Evolutionary conservation across 2,329 filamentous ascomycete species (phyloP).

Genomic region (Pestalotiopsis fici): DNA sequence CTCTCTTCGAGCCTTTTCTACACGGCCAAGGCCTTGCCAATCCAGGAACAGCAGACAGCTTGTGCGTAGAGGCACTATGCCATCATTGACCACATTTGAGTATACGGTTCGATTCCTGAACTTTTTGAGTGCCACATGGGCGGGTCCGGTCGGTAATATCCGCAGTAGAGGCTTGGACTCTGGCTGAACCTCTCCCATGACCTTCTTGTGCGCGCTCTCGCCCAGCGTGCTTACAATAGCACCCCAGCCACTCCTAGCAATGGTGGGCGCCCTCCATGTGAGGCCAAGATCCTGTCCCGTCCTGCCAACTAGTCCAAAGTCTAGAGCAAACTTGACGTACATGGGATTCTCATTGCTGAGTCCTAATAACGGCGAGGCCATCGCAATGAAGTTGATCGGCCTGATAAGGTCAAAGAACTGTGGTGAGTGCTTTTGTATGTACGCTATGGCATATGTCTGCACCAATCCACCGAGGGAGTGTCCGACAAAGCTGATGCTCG

Average conservation of each 20-base stretch:
- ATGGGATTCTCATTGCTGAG: slow-evolving; percentile 96
- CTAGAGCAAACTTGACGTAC: slow-evolving; percentile 94
- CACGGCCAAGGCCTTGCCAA: slow-evolving; percentile 90
- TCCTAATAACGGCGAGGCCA: slow-evolving; percentile 86
- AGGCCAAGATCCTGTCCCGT: slow-evolving; percentile 94
- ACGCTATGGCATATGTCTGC: slow-evolving; percentile 92
- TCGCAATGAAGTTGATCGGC: slow-evolving; percentile 85
- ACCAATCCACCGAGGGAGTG: slow-evolving; percentile 89
- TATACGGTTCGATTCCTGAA: slow-evolving; percentile 92
- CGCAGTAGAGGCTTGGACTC: slow-evolving; percentile 86
- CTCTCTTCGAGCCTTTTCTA: slow-evolving; percentile 91
- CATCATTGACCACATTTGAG: slow-evolving; percentile 96
- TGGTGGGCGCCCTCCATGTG: slow-evolving; percentile 88
- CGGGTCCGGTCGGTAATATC: slow-evolving; percentile 88
- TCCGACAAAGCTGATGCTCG: slow-evolving; percentile 91
- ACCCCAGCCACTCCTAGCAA: slow-evolving; percentile 84
- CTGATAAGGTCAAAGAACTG: slow-evolving; percentile 84
- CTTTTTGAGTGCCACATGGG: slow-evolving; percentile 81
- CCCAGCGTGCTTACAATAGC: slow-evolving; percentile 82
- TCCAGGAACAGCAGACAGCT: slow-evolving; percentile 96
- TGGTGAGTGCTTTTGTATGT: slow-evolving; percentile 94
- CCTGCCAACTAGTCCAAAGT: slow-evolving; percentile 93
- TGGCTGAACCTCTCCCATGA: slow-evolving; percentile 65
- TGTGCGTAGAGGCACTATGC: slow-evolving; percentile 91
- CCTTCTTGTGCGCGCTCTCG: slow-evolving; percentile 62